Percentiles rank a stretch among this genome's conserved stretches.
Evolutionary conservation across 352 stramenopile genomes (phyloP).

Genomic region (Globisporangium rhizosaccharum): DNA sequence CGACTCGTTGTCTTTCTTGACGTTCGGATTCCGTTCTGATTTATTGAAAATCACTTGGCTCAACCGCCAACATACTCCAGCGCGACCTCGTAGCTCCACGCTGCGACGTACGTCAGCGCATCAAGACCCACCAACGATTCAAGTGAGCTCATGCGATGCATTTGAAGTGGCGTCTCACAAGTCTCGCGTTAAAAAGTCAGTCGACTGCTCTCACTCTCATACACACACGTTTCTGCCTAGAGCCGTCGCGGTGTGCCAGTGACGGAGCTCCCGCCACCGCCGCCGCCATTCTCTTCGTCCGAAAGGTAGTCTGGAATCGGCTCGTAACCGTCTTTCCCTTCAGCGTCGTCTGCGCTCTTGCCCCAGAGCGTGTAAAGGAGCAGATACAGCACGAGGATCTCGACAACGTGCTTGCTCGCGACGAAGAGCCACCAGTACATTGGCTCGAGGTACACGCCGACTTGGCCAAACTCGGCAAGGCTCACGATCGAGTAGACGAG

Average conservation of each 20-base stretch:
- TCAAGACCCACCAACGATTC: no score
- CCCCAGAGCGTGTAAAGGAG: constrained; percentile 93
- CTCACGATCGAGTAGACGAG: constrained; percentile 84
- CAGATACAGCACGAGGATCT: constrained; percentile 92
- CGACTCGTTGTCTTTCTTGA: no score
- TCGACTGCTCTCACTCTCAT: no score
- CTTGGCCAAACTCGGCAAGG: constrained; percentile 79
- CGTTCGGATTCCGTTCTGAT: no score
- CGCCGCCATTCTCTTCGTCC: constrained; percentile 33
- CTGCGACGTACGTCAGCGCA: no score
- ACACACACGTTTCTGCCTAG: not conserved
- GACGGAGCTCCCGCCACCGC: not conserved
- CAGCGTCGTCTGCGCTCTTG: constrained; percentile 62
- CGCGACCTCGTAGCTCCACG: no score
- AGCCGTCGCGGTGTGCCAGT: constrained; percentile 10
- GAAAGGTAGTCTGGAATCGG: constrained; percentile 64
- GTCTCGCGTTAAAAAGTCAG: no score
- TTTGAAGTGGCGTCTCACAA: no score
- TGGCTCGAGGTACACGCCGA: constrained; percentile 80
- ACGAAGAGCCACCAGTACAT: constrained; percentile 93
- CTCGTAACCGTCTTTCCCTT: constrained; percentile 72
- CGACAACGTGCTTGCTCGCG: constrained; percentile 89
- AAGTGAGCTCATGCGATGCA: no score
- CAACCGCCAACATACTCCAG: no score
- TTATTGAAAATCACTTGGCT: no score